Evolutionary conservation across 2,329 filamentous ascomycete genomes (phyloP).

Genomic region (Aspergillus phoenicis): DNA sequence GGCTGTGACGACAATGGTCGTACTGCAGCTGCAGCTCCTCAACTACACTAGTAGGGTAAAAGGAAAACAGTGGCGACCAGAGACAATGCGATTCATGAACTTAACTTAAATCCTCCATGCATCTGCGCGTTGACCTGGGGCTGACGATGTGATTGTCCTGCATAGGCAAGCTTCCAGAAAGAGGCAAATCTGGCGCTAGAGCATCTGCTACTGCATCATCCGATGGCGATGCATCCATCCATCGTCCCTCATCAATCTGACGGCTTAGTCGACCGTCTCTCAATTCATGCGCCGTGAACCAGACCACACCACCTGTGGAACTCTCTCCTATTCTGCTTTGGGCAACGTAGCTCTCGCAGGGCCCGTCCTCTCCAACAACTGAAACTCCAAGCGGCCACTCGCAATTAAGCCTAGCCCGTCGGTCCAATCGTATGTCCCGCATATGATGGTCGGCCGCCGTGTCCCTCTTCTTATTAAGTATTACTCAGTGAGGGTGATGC

Average conservation of each 20-base stretch:
- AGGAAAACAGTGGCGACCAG: not conserved
- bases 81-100: not conserved
- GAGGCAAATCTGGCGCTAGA: constrained; percentile 5
- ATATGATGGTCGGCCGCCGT: not conserved
- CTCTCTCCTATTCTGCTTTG: constrained; percentile 7
- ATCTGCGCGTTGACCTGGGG: not conserved
- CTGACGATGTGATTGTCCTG: constrained; percentile 2
- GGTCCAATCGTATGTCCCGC: constrained; percentile 6
- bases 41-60: not conserved
- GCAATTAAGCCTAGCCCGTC: constrained; percentile 5
- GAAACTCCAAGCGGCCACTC: constrained; percentile 8
- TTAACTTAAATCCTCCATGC: not conserved
- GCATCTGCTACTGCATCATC: constrained; percentile 1
- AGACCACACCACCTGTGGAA: constrained; percentile 3
- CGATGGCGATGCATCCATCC: not conserved
- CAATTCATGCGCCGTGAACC: not conserved
- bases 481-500: not conserved
- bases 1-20: not conserved
- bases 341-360: not conserved
- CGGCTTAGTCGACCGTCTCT: not conserved
- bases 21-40: not conserved
- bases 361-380: constrained; percentile 1
- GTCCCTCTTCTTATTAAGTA: not conserved
- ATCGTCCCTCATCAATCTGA: constrained; percentile 3
- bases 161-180: constrained; percentile 6